Evolutionary conservation across 352 stramenopile genomes (phyloP), one percentile per base, ranked within the genome.

Genomic region (Aphanomyces astaci): DNA sequence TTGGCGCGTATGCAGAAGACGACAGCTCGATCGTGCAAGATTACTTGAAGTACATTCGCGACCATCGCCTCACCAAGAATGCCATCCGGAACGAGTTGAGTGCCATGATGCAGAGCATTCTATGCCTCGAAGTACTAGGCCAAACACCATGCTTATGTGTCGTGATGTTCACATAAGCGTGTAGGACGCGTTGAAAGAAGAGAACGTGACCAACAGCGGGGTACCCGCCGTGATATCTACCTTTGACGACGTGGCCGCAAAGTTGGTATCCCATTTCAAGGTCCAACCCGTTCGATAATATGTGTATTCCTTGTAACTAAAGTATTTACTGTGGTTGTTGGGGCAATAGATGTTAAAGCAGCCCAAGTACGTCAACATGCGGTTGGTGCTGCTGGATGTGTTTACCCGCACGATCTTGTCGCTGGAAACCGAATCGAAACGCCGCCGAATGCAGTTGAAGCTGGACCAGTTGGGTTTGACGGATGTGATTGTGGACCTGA

Each of bases 351-450:
- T 72, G n/a, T 75, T 90, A 15, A 81, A 87, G 52, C 73, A 87
- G 27, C 40, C 73, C 0, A 78, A 70, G 28, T 89, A 84, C 60
- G 63, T 82, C 22, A 90, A 88, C 62, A 90, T 81, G 53, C 88
- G 87, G 31, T 30, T 88, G 32, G 89, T 79, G 0, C 56, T 90
- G 40, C 71, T 90, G 4, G 81, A 89, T 45, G 81, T 90, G 31
- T 86, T 90, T 43, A 84, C 72, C 22, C 79, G 79, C 28, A 89
- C 88, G 78, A 89, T 90, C 52, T 84, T 84, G 48, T 80, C 81
- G 3, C 71, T 84, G 0, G 78, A 86, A 15, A 77, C 81, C 19
- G 32, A 71, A 1, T 74, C 81, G 19, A 72, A 77, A n/a, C 74
- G 78, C 0, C 81, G 85, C 30, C 64, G 72, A 22, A 90, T 90